phyloP scores from a whole-genome alignment of 1,284 basidiomycete genomes.

The Apiotrichum gamsii region DNA sequence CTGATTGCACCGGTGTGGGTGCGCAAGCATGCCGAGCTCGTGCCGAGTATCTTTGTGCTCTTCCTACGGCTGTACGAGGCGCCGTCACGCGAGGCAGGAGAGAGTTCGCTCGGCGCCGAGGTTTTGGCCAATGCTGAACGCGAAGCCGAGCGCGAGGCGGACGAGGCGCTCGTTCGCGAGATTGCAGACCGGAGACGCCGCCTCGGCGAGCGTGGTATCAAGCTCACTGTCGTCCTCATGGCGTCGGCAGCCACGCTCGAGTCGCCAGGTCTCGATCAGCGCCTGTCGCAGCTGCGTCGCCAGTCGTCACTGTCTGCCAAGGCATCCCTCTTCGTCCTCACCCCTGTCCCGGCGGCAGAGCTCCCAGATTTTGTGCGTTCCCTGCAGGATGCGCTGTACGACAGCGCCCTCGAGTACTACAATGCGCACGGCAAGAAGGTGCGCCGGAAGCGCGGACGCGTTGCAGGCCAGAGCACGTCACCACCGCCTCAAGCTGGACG shows the following conservation, averaged over 20 bases:
- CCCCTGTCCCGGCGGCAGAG: slow-evolving; percentile 75
- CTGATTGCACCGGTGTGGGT: slow-evolving; percentile 96
- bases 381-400: slow-evolving; percentile 78
- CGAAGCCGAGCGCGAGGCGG: slow-evolving; percentile 62
- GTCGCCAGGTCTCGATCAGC: slow-evolving; percentile 70
- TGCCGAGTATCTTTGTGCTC: slow-evolving; percentile 87
- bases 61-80: slow-evolving; percentile 75
- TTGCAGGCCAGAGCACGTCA: slow-evolving; percentile 1
- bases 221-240: slow-evolving; percentile 90
- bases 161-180: slow-evolving; percentile 68
- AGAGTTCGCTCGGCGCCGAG: slow-evolving; percentile 11
- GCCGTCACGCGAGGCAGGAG: slow-evolving; percentile 27
- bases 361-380: slow-evolving; percentile 75
- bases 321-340: slow-evolving; percentile 88
- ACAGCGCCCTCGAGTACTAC: slow-evolving; percentile 86
- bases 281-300: slow-evolving; percentile 77
- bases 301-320: slow-evolving; percentile 83
- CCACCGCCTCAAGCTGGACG: too few relatives aligned
- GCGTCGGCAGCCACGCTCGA: slow-evolving; percentile 79
- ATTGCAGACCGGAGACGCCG: slow-evolving; percentile 70
- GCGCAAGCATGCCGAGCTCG: slow-evolving; percentile 81
- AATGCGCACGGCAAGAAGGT: slow-evolving; percentile 84
- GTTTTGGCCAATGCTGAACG: slow-evolving; percentile 27
- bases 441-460: slow-evolving; percentile 75
- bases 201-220: slow-evolving; percentile 79